Evolutionary conservation across 805 yeast genomes (phyloP).

Genomic region (Yarrowia sp.): DNA sequence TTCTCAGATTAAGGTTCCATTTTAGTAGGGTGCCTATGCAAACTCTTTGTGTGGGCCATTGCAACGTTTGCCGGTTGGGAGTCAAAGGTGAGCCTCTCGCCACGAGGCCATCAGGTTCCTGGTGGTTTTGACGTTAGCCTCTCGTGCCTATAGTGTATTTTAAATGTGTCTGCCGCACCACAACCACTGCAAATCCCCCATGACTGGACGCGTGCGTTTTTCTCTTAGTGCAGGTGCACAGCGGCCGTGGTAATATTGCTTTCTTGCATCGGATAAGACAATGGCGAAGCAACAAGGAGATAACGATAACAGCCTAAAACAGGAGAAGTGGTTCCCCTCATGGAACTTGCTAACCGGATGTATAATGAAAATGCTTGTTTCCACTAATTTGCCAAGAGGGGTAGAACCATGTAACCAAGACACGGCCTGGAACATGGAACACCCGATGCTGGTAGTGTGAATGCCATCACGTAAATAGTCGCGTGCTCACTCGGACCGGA

Average conservation of each 20-base stretch:
- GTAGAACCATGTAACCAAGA: background rate
- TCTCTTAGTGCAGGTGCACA: too few relatives aligned
- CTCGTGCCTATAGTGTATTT: background rate
- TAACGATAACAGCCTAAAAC: constrained; percentile 10
- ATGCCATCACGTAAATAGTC: background rate
- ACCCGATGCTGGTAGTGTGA: background rate
- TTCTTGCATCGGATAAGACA: background rate
- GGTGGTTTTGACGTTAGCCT: background rate
- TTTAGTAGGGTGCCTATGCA: constrained; percentile 1
- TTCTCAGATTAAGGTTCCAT: background rate
- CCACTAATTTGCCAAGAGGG: background rate
- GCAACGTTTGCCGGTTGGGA: background rate
- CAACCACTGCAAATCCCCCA: too few relatives aligned
- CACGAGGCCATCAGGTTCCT: background rate
- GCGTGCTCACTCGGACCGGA: constrained; percentile 1
- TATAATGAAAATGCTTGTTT: background rate
- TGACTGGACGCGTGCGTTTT: background rate
- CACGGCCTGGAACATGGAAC: too few relatives aligned
- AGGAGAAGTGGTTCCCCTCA: background rate
- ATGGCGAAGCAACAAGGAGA: constrained; percentile 5
- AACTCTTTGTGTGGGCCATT: constrained; percentile 9
- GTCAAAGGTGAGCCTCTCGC: background rate
- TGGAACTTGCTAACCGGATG: constrained; percentile 5
- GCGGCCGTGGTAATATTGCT: background rate
- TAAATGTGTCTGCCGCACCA: constrained; percentile 5